Evolutionary conservation across 257 asterid species (phyloP).

Genomic region (Voacanga thouarsii): DNA sequence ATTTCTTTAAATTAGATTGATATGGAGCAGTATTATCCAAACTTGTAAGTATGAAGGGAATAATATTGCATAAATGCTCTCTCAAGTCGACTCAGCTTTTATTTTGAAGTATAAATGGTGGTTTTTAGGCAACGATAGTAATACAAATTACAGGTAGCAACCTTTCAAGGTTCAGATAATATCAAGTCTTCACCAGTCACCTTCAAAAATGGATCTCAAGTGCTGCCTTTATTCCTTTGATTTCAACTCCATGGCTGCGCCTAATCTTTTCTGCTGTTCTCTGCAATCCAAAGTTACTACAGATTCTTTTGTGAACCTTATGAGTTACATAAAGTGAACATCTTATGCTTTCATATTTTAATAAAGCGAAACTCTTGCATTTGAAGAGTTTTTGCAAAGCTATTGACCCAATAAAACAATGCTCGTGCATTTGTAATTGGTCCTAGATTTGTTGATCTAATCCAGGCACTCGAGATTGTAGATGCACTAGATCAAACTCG

Average conservation of each 20-base stretch:
- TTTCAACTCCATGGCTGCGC: background rate
- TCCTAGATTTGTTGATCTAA: background rate
- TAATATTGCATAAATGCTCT: no score
- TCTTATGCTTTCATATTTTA: background rate
- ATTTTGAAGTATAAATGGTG: background rate
- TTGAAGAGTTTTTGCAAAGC: background rate
- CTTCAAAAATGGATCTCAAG: background rate
- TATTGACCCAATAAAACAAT: background rate
- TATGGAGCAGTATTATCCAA: background rate
- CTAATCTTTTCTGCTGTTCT: background rate
- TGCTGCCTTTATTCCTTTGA: background rate
- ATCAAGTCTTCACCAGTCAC: no score
- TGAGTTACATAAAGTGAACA: background rate
- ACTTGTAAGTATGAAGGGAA: background rate
- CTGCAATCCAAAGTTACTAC: background rate
- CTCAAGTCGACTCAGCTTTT: background rate
- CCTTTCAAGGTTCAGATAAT: no score
- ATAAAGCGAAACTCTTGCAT: background rate
- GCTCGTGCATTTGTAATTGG: background rate
- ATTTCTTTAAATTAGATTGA: background rate
- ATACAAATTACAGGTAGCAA: no score
- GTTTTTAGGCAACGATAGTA: no score
- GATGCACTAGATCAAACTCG: slow-evolving; percentile 32
- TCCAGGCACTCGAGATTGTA: slow-evolving; percentile 48
- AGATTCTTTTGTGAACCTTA: background rate